Evolutionary conservation across 116 monocot genomes (phyloP), one percentile per base, ranked within the genome.

Genomic region (Zostera marina): DNA sequence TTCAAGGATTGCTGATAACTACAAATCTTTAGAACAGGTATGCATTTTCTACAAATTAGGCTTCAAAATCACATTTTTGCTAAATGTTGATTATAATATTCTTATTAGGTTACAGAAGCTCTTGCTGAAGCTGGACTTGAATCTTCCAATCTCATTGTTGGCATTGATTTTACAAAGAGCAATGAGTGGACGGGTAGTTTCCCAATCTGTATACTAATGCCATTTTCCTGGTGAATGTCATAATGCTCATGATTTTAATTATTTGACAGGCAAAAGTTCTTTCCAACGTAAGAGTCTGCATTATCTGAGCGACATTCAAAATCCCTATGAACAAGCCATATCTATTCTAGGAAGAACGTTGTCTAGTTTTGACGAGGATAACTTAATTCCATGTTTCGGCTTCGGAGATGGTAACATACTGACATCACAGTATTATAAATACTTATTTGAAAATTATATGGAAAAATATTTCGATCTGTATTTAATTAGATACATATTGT

Each of bases 91-190:
- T 19, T 7, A 48, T 0, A 1, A 15, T 19, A 3, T 45, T 66
- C 45, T 25, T 16, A 69, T 46, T 52, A 82, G 82, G 74, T 84
- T 23, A 72, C 72, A 56, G 76, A 79, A 41, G 84, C 79, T 21
- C 84, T 84, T 66, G 77, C 68, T 41, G 64, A 73, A 47, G 80
- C 71, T 42, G 84, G 84, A 7, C 76, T 84, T 32, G 84, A 84
- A 54, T 84, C 84, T 42, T 84, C 84, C 47, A 84, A 84, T 72
- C 80, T 84, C 52, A 84, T 84, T 38, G 77, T 84, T 59, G 84
- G 84, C 6, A 72, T 85, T 57, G 85, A 85, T 75, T 85, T 85
- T 49, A 85, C 85, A 56, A 85, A 85, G 74, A 85, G 85, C 69
- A 85, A 85, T 42, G 85, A 85, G 56, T 85, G 85, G 85, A 77